A percentile compares a stretch with the other conserved stretches of the same genome.
phyloP scores from a whole-genome alignment of 1,284 basidiomycete species.

The Malassezia furfur region DNA sequence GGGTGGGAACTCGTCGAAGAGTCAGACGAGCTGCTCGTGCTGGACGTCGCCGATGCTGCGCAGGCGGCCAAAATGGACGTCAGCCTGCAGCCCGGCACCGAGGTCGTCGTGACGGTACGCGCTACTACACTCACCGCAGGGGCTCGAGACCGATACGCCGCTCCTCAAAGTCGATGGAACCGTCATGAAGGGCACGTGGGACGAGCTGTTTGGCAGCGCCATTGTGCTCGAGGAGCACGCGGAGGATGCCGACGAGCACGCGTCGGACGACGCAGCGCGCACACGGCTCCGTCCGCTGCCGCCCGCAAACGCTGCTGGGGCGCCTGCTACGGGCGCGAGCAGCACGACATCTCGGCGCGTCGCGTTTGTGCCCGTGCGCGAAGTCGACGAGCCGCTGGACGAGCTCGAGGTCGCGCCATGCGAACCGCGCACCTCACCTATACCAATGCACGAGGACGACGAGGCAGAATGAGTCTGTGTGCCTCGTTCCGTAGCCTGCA shows the following conservation, averaged over 20 bases:
- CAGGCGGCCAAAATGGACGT: background rate
- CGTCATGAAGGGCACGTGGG: conserved; percentile 11
- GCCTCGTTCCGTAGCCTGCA: no score
- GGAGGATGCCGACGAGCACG: background rate
- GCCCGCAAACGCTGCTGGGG: background rate
- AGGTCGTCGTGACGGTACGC: conserved; percentile 11
- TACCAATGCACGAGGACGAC: no score
- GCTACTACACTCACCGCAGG: conserved; percentile 7
- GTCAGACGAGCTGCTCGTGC: conserved; percentile 2
- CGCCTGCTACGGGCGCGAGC: conserved; percentile 1
- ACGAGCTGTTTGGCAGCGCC: conserved; percentile 13
- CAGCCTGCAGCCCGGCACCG: conserved; percentile 4
- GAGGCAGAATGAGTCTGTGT: no score
- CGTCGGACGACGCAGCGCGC: background rate
- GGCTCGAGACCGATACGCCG: conserved; percentile 13
- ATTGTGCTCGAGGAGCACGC: conserved; percentile 9
- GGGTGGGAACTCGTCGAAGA: conserved; percentile 14
- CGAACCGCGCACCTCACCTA: no score
- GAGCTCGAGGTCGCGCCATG: no score
- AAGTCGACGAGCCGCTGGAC: background rate
- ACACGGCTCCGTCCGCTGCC: background rate
- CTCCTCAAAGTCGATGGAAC: conserved; percentile 12
- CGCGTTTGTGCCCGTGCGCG: conserved; percentile 10
- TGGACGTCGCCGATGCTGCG: conserved; percentile 3
- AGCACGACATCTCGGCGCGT: conserved; percentile 6